Conservation (phyloP, 2,329 filamentous ascomycete species). For the Diplodia seriata region DNA sequence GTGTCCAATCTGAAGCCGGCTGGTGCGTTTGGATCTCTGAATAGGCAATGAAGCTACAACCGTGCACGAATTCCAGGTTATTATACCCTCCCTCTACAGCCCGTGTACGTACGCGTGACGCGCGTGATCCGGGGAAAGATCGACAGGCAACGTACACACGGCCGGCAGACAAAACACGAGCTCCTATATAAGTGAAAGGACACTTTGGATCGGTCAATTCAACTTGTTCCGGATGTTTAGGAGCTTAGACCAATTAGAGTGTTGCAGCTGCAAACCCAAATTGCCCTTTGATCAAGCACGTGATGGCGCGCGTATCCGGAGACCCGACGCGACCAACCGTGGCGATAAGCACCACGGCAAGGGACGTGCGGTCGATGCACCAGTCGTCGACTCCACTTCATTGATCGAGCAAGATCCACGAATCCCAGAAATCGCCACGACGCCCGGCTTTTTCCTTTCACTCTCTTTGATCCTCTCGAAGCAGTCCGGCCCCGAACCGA, state of each 20-base stretch:
- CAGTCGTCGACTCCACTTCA: constrained; percentile 10
- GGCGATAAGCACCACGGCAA: constrained; percentile 10
- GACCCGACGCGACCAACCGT: not conserved
- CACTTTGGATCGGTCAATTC: not conserved
- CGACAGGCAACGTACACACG: not conserved
- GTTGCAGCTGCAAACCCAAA: not conserved
- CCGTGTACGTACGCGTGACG: not conserved
- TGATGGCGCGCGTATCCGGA: not conserved
- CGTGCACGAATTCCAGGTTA: not conserved
- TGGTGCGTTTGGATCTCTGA: not conserved
- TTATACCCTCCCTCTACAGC: not conserved
- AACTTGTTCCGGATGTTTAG: not conserved
- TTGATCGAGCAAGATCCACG: constrained; percentile 11
- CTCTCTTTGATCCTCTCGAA: not conserved
- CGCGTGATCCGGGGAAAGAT: not conserved
- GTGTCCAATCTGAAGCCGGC: not conserved
- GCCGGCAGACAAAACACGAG: not conserved
- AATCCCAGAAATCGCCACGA: not conserved
- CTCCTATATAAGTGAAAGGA: not conserved
- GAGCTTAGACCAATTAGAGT: not conserved
- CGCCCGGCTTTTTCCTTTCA: not conserved
- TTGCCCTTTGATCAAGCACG: not conserved
- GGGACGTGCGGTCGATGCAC: constrained; percentile 20
- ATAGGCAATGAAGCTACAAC: not conserved
- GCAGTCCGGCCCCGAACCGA: not conserved